These are phyloP conservation scores for Aristolochia californica DNA, from an alignment of 164 flowering plant genomes.

Conservation along the genomic window DNA sequence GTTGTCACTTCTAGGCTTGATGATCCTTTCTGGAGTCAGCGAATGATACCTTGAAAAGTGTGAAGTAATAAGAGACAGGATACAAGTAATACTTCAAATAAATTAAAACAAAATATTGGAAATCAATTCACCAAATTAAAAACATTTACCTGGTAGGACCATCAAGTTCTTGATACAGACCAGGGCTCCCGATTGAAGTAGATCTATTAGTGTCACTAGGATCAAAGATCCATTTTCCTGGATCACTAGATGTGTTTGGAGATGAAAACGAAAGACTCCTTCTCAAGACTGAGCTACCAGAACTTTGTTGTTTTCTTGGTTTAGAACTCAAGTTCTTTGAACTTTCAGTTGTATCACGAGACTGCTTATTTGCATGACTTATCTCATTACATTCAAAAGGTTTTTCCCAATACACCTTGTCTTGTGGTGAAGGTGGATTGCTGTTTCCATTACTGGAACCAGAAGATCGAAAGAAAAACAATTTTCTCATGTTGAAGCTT, in stretches of 20 bases:
- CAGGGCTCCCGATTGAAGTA: conserved; percentile 24
- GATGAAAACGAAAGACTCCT: conserved; percentile 77
- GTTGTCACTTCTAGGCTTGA: conserved; percentile 19
- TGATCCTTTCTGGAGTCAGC: conserved; percentile 43
- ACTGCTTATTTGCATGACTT: conserved; percentile 3
- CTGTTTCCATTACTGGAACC: conserved; percentile 31
- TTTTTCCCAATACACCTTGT: conserved; percentile 37
- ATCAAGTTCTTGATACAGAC: conserved; percentile 17
- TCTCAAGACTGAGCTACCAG: conserved; percentile 38
- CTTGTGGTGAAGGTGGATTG: conserved; percentile 25
- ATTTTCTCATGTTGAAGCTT: conserved; percentile 50
- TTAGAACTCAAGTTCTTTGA: conserved; percentile 18
- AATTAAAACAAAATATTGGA: background rate
- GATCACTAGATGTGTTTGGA: conserved; percentile 25
- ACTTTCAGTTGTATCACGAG: conserved; percentile 11
- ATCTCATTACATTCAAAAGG: conserved; percentile 16
- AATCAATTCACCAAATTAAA: background rate
- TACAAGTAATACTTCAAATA: background rate
- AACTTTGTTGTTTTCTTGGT: conserved; percentile 25
- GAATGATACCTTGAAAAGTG: conserved; percentile 23
- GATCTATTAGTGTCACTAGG: conserved; percentile 24
- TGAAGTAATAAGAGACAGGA: background rate
- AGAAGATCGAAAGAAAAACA: conserved; percentile 71
- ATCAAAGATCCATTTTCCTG: conserved; percentile 15
- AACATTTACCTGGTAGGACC: conserved; percentile 40